Base-by-base conservation (phyloP, 257 asterid genomes). In the Cynanchum wilfordii region DNA sequence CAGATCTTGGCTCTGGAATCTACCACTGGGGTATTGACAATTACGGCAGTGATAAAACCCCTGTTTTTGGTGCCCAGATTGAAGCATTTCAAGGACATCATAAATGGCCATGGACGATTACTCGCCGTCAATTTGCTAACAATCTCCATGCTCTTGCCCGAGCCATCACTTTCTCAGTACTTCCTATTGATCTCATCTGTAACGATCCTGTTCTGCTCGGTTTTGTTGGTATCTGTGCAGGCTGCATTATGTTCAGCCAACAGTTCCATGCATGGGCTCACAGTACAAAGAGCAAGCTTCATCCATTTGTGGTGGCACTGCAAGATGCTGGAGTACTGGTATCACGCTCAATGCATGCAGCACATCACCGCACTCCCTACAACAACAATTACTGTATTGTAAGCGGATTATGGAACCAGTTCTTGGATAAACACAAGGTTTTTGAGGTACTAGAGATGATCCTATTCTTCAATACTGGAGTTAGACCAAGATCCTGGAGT, bases 1-100 rank as follows among this genome's bases (percentile, higher is more conserved):
- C 96, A 0, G 98, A 93, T 52, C 86, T 93, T 17, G 96, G 88
- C 76, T 89, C 97, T 1, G 96, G 97, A 20, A 77, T 89, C 58
- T 94, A 91, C 82, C 97, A 94, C 71, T 91, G 97, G 97, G 97
- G 89, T 40, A 88, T 94, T 44, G 98, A 91, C 79, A 94, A 94
- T 80, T 94, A 91, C 71, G 98, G 98, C 19, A 74, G 79, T 16
- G 81, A 82, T 0, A 74, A 82, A 20, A 89, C 97, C 0, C 98
- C 95, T 0, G 71, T 91, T 1, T 85, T 89, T 40, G 96, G 97
- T 0, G 5, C 64, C 7, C 97, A 94, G 60, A 89, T 91, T 2
- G 97, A 87, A 3, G 97, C 86, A 0, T 89, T 89, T 42, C 97
- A 91, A 55, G 97, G 97, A 5, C 98, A 94, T 78, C 98, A 94